Conservation (phyloP, 371 early-diverging fungal genomes). For the Syncephalastrum racemosum region DNA sequence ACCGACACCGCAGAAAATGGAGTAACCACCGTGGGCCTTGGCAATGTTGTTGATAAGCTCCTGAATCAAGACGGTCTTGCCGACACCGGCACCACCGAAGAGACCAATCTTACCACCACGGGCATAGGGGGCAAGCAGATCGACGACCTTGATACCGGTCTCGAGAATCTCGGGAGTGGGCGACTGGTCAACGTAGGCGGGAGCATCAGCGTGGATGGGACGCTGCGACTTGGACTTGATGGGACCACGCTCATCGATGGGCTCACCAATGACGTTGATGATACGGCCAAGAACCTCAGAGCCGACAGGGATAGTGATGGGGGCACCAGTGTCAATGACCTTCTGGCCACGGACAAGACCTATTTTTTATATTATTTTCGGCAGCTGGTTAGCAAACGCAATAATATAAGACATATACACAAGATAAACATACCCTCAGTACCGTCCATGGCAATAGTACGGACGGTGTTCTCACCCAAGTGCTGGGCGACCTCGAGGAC, state of each 20-base stretch:
- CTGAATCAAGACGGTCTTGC: slow-evolving; percentile 98
- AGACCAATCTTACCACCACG: slow-evolving; percentile 99
- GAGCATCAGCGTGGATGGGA: slow-evolving; percentile 94
- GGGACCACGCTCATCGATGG: slow-evolving; percentile 97
- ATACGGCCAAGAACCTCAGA: slow-evolving; percentile 96
- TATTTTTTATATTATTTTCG: no score
- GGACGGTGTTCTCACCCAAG: slow-evolving; percentile 97
- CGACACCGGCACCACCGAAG: slow-evolving; percentile 99
- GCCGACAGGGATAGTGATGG: slow-evolving; percentile 94
- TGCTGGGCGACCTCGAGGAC: slow-evolving; percentile 97
- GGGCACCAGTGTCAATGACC: slow-evolving; percentile 92
- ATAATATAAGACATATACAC: no score
- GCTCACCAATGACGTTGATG: slow-evolving; percentile 99
- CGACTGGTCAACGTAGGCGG: slow-evolving; percentile 95
- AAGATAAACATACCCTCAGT: slow-evolving; percentile 53
- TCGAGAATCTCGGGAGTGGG: slow-evolving; percentile 95
- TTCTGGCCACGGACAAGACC: slow-evolving; percentile 97
- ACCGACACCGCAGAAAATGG: no score
- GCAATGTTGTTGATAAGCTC: no score
- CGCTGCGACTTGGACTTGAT: slow-evolving; percentile 85
- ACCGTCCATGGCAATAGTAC: slow-evolving; percentile 99
- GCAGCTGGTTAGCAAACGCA: no score
- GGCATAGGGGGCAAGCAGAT: slow-evolving; percentile 97
- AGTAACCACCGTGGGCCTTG: no score
- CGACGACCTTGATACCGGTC: slow-evolving; percentile 99